These are phyloP conservation scores for Tylopilus sp. DNA, from an alignment of 768 basidiomycete species.

Conservation along the genomic window DNA sequence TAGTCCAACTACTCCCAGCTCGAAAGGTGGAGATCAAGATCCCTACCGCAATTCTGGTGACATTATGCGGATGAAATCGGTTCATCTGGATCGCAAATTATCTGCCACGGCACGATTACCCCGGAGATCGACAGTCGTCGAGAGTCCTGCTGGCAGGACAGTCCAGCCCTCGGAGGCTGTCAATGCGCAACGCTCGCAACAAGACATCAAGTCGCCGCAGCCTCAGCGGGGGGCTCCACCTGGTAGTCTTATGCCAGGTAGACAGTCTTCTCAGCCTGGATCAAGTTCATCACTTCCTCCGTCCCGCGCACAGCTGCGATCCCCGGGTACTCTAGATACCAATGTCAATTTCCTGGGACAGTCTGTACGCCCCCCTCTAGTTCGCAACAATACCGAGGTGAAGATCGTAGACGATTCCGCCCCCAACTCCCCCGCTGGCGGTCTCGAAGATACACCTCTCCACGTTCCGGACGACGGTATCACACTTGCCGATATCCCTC, in stretches of 20 bases:
- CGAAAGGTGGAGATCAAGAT: constrained; percentile 50
- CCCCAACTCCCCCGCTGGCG: constrained; percentile 65
- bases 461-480: constrained; percentile 71
- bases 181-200: constrained; percentile 45
- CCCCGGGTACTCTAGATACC: constrained; percentile 36
- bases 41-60: constrained; percentile 85
- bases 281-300: constrained; percentile 31
- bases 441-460: constrained; percentile 37
- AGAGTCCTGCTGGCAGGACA: constrained; percentile 86
- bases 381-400: constrained; percentile 80
- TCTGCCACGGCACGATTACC: constrained; percentile 91
- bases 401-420: constrained; percentile 84
- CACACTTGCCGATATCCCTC: constrained; percentile 92
- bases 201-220: constrained; percentile 37
- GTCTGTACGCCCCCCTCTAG: constrained; percentile 59
- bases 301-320: constrained; percentile 38
- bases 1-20: constrained; percentile 31
- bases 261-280: constrained; percentile 33
- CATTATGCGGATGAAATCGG: constrained; percentile 92
- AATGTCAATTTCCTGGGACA: constrained; percentile 39
- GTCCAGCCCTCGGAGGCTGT: constrained; percentile 69
- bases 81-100: constrained; percentile 91
- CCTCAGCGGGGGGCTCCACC: constrained; percentile 37
- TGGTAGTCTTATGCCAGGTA: constrained; percentile 34
- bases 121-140: constrained; percentile 92